Evolutionary conservation across 257 asterid species (phyloP).

Genomic region (Solanum corneliomulleri): DNA sequence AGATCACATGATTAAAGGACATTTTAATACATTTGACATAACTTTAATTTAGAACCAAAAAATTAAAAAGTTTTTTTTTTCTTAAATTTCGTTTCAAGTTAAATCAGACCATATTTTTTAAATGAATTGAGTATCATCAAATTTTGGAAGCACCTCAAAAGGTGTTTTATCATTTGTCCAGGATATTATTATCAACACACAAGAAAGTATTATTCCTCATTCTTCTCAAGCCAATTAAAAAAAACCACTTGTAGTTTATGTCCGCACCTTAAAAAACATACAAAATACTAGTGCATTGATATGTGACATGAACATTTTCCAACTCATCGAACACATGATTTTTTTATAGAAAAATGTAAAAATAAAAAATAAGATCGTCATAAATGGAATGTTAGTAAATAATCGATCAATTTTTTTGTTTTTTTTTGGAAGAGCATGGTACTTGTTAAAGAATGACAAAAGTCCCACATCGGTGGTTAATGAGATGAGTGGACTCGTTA

Average conservation of each 20-base stretch:
- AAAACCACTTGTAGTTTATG: slow-evolving; percentile 5
- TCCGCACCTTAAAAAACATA: background rate
- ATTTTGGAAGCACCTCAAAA: slow-evolving; percentile 38
- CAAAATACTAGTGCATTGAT: background rate
- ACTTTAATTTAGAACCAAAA: no score
- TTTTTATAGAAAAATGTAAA: no score
- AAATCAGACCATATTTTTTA: no score
- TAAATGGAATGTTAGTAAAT: background rate
- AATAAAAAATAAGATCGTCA: no score
- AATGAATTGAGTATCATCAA: background rate
- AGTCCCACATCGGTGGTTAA: no score
- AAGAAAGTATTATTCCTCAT: slow-evolving; percentile 36
- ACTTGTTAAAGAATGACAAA: background rate
- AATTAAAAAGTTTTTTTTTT: background rate
- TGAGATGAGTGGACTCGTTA: no score
- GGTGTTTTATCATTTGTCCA: slow-evolving; percentile 57
- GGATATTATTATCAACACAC: slow-evolving; percentile 32
- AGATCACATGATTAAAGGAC: no score
- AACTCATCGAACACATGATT: background rate
- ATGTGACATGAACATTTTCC: background rate
- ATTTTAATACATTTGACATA: no score
- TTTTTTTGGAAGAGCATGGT: background rate
- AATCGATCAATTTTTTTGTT: background rate
- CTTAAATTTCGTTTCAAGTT: no score
- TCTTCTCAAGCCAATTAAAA: slow-evolving; percentile 35